phyloP scores from a whole-genome alignment of 768 basidiomycete genomes.

The Agrocybe pediades region DNA sequence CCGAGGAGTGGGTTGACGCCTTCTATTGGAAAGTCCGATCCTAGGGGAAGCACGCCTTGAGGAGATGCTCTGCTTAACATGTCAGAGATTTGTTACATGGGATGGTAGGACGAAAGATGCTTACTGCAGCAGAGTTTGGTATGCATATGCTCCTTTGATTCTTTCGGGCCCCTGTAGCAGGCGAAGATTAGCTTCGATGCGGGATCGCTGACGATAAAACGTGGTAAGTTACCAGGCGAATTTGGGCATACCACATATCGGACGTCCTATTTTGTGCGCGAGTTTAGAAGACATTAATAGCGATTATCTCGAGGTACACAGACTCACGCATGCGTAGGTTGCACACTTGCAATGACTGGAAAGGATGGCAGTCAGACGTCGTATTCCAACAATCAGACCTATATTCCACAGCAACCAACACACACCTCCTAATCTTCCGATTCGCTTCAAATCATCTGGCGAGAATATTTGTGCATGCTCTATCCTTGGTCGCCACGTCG shows the following conservation, averaged over 20 bases:
- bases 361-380: not conserved
- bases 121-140: constrained; percentile 74
- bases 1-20: constrained; percentile 86
- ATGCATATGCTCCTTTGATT: constrained; percentile 89
- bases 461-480: constrained; percentile 94
- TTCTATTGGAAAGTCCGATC: constrained; percentile 95
- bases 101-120: not conserved
- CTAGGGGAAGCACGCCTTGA: constrained; percentile 68
- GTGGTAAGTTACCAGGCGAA: constrained; percentile 64
- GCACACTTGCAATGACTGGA: constrained; percentile 86
- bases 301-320: not conserved
- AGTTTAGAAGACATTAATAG: not conserved
- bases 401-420: not conserved
- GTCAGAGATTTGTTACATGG: not conserved
- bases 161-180: constrained; percentile 68
- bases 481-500: constrained; percentile 70
- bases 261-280: constrained; percentile 56
- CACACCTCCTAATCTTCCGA: constrained; percentile 74
- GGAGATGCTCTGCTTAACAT: constrained; percentile 35
- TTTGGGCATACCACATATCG: constrained; percentile 93
- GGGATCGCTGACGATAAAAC: not conserved
- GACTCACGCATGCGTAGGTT: constrained; percentile 86
- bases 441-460: constrained; percentile 64
- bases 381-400: not conserved
- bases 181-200: not conserved